Base-by-base conservation (phyloP, 208 protist genomes). In the Plasmodiophora brassicae region DNA sequence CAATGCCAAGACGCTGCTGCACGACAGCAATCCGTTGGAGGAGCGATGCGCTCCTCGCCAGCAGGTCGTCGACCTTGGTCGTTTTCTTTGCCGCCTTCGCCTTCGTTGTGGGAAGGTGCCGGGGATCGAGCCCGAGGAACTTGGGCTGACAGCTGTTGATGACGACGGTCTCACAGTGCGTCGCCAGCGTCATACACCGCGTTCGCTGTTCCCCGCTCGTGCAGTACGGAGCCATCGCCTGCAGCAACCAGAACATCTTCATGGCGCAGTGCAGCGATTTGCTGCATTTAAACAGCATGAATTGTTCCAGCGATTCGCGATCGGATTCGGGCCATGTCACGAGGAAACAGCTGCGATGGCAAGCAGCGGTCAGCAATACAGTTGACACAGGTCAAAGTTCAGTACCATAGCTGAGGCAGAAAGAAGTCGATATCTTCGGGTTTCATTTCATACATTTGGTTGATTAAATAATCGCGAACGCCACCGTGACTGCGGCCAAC, bases 361-460 rank as follows among this genome's bases (percentile, higher is more conserved):
- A 38, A 38, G 5, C 20, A 78, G 32, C 20, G 32, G 41, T 44
- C 32, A 78, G 32, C 10, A 78, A 78, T 36, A 38, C 32, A 32
- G 41, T 44, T 32, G 25, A 57, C 14, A 5, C 20, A n/a, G 20
- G n/a, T 36, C 65, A n/a, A n/a, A n/a, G n/a, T n/a, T n/a, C n/a
- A n/a, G 5, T 5, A 78, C 65, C 65, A 78, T 5, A 78, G n/a
- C 65, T 78, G 65, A 78, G 65, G 65, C 65, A 78, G 65, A 32
- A 78, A 78, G 41, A 78, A 78, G n/a, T 78, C 65, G n/a, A 78
- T 44, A 14, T 78, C 32, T 14, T 78, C 65, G 20, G 65, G 41
- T 78, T 78, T n/a, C 14, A 78, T n/a, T 44, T 78, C 65, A 78
- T 78, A 78, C 65, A 78, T 78, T 78, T 78, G 65, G n/a, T 78